Evolutionary conservation across 2,329 filamentous ascomycete species (phyloP), one percentile per base, ranked within the genome.

Genomic region (Aspergillus sp.): DNA sequence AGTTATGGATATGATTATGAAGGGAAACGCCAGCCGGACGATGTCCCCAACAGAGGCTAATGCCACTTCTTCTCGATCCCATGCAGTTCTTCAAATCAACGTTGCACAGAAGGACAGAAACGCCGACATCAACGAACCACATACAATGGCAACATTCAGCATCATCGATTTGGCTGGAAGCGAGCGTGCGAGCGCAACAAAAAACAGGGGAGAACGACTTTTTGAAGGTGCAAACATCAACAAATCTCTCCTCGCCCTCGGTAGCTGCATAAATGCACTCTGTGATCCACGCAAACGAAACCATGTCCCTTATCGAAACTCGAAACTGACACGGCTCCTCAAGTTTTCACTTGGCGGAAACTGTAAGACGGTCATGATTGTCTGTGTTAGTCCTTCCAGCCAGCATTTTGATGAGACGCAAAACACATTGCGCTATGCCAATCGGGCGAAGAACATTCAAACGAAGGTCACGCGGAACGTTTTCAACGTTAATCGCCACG

Each of bases 351-450:
- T 99, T 0, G 95, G 95, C 30, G 95, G 95, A 3, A 99, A 99
- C 75, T 99, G 95, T 82, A 96, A 93, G 77, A 99, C 95, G 0
- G 95, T 99, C 72, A 99, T 99, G 95, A 98, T 99, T 73, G 95
- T 99, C 24, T 99, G 95, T 69, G 91, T 99, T 53, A 97, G 93
- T 66, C 95, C 95, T 1, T 97, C 92, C 1, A 98, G 95, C 69
- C 89, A 90, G 5, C 95, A 99, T 76, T 99, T 95, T 67, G 95
- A 99, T 74, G 95, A 99, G 77, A 97, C 93, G 0, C 95, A 99
- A 69, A 99, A 99, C 74, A 99, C 95, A 0, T 82, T 99, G 17
- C 90, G 96, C 67, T 99, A 99, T 70, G 95, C 95, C 49, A 98
- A 99, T 75, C 85, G 95, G 65, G 95, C 95, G 58, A 99, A 99